A percentile compares a stretch with the other conserved stretches of the same genome.
These are phyloP conservation scores for Halenospora varia DNA, from an alignment of 495 filamentous ascomycete genomes.

Conservation along the genomic window DNA sequence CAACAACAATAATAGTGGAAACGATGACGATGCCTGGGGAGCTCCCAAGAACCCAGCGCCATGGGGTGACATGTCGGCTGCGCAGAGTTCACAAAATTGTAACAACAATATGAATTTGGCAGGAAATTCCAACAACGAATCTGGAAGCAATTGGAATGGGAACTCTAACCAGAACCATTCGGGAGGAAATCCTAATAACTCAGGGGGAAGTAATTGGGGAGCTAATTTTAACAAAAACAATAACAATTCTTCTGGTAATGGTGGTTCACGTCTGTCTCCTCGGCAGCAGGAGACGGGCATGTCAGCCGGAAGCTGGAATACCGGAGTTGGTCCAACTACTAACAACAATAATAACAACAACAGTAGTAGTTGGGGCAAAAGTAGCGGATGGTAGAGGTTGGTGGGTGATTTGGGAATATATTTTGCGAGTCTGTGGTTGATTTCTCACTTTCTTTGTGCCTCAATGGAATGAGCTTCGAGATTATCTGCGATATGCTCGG, in stretches of 20 bases:
- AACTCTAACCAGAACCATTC: not conserved
- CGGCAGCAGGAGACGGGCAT: too few relatives aligned
- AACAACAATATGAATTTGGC: not conserved
- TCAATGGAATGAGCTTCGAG: too few relatives aligned
- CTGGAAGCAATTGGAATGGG: not conserved
- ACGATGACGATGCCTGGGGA: too few relatives aligned
- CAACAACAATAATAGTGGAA: not conserved
- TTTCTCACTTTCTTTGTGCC: not conserved
- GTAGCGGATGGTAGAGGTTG: not conserved
- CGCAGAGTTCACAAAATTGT: conserved; percentile 8
- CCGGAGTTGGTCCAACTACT: too few relatives aligned
- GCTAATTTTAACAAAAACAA: too few relatives aligned
- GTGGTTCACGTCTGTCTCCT: too few relatives aligned
- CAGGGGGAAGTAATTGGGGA: too few relatives aligned
- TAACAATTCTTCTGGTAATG: too few relatives aligned
- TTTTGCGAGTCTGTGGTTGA: not conserved
- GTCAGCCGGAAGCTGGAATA: too few relatives aligned
- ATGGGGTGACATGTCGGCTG: conserved; percentile 21
- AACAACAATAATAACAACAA: not conserved
- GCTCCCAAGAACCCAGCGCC: not conserved
- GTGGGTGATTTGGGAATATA: not conserved
- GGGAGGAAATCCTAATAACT: not conserved
- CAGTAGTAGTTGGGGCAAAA: too few relatives aligned
- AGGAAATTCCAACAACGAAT: not conserved
- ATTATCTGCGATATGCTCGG: too few relatives aligned